Base-by-base conservation (phyloP, 257 asterid genomes). In the Echium plantagineum region DNA sequence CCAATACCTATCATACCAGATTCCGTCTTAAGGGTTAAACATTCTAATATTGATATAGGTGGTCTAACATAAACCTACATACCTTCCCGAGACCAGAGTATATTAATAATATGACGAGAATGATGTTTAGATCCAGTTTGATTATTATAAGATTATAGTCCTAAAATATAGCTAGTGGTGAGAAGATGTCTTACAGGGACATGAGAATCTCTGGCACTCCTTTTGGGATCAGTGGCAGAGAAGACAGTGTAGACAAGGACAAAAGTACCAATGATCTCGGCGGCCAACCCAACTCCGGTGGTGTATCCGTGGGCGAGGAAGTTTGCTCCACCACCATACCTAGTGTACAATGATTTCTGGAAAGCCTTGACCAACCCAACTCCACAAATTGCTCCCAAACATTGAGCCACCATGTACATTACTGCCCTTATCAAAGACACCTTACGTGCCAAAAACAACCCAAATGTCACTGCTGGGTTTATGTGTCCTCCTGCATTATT, bases 1-100 rank as follows among this genome's bases (percentile, higher is more conserved):
- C 95, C 89, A 86, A 74, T 16, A 86, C 85, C 95, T 86, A 60
- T n/a, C n/a, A n/a, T n/a, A n/a, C n/a, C n/a, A n/a, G n/a, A n/a
- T n/a, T n/a, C n/a, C n/a, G n/a, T n/a, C n/a, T n/a, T n/a, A n/a
- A n/a, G n/a, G n/a, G n/a, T n/a, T n/a, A n/a, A n/a, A n/a, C n/a
- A n/a, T n/a, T n/a, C n/a, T n/a, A n/a, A n/a, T n/a, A n/a, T n/a
- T n/a, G n/a, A n/a, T n/a, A n/a, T n/a, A n/a, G n/a, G n/a, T n/a
- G n/a, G n/a, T n/a, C n/a, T n/a, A n/a, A n/a, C n/a, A n/a, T n/a
- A n/a, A n/a, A n/a, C n/a, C n/a, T n/a, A n/a, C n/a, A n/a, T n/a
- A n/a, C n/a, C n/a, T n/a, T n/a, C n/a, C n/a, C n/a, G n/a, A n/a
- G n/a, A n/a, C n/a, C n/a, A n/a, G n/a, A n/a, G n/a, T n/a, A n/a